Base-by-base conservation (phyloP, 208 protist genomes). In the Trypanosoma avium region DNA sequence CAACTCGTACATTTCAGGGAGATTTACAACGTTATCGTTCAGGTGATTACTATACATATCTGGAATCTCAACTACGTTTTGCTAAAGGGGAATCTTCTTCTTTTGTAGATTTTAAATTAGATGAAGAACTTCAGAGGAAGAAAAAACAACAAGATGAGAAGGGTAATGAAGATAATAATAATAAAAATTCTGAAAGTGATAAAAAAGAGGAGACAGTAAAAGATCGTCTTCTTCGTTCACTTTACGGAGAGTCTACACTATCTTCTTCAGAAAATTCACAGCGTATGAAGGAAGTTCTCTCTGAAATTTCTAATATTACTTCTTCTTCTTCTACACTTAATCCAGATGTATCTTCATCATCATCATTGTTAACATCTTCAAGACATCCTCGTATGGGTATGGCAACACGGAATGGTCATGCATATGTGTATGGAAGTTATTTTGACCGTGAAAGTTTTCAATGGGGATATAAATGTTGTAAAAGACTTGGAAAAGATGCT, bases 401-500 rank as follows among this genome's bases (percentile, higher is more conserved):
- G 6, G 69, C 46, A 22, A 76, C 61, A 13, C 62, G 75, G 7
- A 82, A 82, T 53, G 82, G 83, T 26, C 89, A 95, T 61, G 7
- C 35, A n/a, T 64, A 27, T 35, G 73, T 77, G 9, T 95, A 78
- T 49, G 89, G 89, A 35, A 93, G 86, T 58, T 92, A 86, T 46
- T 92, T 93, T 54, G 82, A 93, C 33, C 24, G 73, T 7, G 36
- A 58, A 17, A 54, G 27, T 19, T 91, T 86, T 54, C 32, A 22
- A 2, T 95, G 90, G 87, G 90, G 86, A 8, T 95, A 93, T 64
- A 67, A 76, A 61, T 95, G 90, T 70, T 95, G 90, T 57, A 70
- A 70, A 22, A 58, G 58, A 1, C 59, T 78, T 13, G 77, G 61
- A 4, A 82, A 81, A 40, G 81, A 91, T 53, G 78, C 81, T 17